Evolutionary conservation across 108 stramenopile genomes (phyloP), one percentile per base, ranked within the genome.

Genomic region (Aurantiochytrium sp.): DNA sequence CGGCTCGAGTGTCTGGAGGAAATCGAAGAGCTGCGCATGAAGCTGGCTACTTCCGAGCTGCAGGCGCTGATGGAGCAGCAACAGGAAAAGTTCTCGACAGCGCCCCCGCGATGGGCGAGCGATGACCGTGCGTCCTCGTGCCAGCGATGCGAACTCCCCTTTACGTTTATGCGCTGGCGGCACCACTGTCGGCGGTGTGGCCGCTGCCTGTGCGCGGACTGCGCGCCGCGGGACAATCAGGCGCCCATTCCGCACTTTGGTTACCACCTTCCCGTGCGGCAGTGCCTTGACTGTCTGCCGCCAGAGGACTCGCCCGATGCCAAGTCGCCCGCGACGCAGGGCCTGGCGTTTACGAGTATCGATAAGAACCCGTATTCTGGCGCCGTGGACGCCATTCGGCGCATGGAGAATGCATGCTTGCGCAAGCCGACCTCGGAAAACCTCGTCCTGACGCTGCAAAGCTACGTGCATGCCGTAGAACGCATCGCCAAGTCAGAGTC

Each of bases 131-230:
- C 27, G 2, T 0, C 39, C 17, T 48, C n/a, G n/a, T 81, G 73
- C 24, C 45, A 48, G 4, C 39, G 45, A 6, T 81, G 73, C 45
- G 45, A 81, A 27, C 39, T 48, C 6, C 73, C 73, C n/a, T 81
- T 81, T 30, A 48, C 39, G 0, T 81, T 81, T 48, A 1, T 27
- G 24, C n/a, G 39, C 6, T 12, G 73, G 45, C 73, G 73, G n/a
- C 73, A 81, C 45, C 73, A 81, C 45, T 81, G 73, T 24, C 39
- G 73, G 73, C 39, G 73, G 12, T 81, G 73, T 81, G 73, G 73
- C 6, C 73, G 45, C 32, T 48, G 39, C 24, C 45, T 81, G 19
- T 81, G 73, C 45, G 73, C 39, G 0, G 27, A 48, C 36, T 81
- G 73, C 45, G 73, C 73, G 27, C 73, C 73, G n/a, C 39, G 73